Percentiles rank a stretch among this genome's conserved stretches.
Conservation (phyloP, 805 yeast genomes). For the Candida ficus region DNA sequence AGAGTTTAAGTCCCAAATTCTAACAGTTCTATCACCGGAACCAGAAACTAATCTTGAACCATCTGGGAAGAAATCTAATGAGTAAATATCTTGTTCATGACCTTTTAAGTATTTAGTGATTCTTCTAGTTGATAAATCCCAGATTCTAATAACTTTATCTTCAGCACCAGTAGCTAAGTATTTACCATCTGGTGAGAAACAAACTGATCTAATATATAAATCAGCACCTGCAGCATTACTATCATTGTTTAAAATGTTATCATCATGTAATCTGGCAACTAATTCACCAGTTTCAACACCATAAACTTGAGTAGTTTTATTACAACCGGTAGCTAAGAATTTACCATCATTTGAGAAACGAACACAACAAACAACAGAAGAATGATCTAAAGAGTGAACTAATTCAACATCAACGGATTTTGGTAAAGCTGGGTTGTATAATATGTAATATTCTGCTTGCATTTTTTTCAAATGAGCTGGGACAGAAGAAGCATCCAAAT, state of each 20-base stretch:
- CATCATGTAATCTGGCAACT: constrained; percentile 83
- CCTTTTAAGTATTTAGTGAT: constrained; percentile 85
- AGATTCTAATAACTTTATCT: constrained; percentile 85
- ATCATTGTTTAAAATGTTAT: constrained; percentile 43
- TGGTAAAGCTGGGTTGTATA: constrained; percentile 85
- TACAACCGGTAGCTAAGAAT: constrained; percentile 94
- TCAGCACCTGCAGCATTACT: constrained; percentile 53
- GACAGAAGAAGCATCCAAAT: constrained; percentile 73
- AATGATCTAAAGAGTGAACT: constrained; percentile 85
- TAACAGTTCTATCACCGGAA: constrained; percentile 92
- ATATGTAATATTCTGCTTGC: constrained; percentile 77
- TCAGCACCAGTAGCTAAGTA: constrained; percentile 92
- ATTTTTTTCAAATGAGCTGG: constrained; percentile 76
- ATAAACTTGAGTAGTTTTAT: constrained; percentile 91
- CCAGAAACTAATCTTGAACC: constrained; percentile 93
- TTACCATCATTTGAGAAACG: constrained; percentile 89
- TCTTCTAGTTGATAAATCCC: constrained; percentile 87
- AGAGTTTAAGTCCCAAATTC: constrained; percentile 91
- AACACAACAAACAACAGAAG: constrained; percentile 95
- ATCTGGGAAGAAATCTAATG: constrained; percentile 90
- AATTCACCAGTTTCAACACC: constrained; percentile 88
- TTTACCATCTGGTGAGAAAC: constrained; percentile 94
- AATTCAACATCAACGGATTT: constrained; percentile 77
- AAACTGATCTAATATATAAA: constrained; percentile 89
- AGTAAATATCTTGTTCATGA: constrained; percentile 96